These are phyloP conservation scores for Sicyos baderoa DNA, from an alignment of 306 rosid species.

Conservation along the genomic window DNA sequence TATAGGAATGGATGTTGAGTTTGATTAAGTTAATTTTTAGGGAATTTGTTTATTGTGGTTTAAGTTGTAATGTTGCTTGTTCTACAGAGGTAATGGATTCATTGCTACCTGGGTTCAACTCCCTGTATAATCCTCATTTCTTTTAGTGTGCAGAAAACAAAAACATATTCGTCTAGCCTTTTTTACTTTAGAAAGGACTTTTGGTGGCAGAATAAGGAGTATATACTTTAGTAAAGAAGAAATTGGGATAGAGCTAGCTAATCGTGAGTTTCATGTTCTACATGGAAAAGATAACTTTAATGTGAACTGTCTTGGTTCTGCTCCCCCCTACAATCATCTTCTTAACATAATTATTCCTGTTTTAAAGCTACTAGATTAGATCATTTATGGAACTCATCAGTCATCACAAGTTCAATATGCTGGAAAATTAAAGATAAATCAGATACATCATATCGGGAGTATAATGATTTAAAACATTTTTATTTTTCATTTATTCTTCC, in stretches of 20 bases:
- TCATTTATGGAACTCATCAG: neutral
- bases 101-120: neutral
- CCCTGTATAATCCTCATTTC: neutral
- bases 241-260: neutral
- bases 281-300: neutral
- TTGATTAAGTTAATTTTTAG: neutral
- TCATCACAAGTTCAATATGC: neutral
- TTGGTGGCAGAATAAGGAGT: neutral
- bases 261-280: neutral
- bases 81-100: neutral
- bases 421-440: neutral
- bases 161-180: neutral
- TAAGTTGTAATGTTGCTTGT: neutral
- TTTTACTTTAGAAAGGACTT: neutral
- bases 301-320: neutral
- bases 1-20: no score
- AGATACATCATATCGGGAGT: neutral
- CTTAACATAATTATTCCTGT: neutral
- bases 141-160: neutral
- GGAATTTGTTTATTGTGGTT: neutral
- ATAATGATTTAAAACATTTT: neutral
- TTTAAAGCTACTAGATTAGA: neutral
- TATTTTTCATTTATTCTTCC: neutral
- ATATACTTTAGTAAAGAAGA: neutral
- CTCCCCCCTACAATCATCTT: constrained; percentile 6